Conservation (phyloP, 106 monocot species). For the Amphibolis antarctica region DNA sequence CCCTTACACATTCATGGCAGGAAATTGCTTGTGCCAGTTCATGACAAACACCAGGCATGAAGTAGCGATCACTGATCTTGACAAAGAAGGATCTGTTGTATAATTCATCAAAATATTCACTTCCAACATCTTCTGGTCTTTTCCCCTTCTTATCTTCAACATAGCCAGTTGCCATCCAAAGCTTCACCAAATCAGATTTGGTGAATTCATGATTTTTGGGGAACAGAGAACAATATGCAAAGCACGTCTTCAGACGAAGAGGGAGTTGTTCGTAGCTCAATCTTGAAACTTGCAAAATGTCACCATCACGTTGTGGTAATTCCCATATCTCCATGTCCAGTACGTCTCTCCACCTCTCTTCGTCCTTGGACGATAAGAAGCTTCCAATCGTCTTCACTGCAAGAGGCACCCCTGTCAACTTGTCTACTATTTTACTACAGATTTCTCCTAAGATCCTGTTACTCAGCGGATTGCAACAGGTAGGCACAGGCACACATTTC, state of each 20-base stretch:
- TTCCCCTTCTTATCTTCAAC: neutral
- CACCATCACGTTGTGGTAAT: neutral
- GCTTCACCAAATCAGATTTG: neutral
- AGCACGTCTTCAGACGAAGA: conserved; percentile 6
- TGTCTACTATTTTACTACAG: conserved; percentile 6
- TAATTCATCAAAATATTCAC: neutral
- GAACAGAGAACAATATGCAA: conserved; percentile 6
- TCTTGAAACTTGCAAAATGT: conserved; percentile 6
- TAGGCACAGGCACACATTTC: neutral
- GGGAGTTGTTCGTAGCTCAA: conserved; percentile 9
- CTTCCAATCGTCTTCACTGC: conserved; percentile 1
- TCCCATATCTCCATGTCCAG: conserved; percentile 6
- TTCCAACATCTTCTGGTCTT: conserved; percentile 2
- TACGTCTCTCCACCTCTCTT: neutral
- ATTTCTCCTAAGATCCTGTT: neutral
- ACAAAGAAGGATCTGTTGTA: conserved; percentile 5
- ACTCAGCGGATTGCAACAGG: neutral
- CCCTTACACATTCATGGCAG: neutral
- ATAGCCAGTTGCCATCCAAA: conserved; percentile 6
- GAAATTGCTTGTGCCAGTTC: conserved; percentile 9
- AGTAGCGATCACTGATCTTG: neutral
- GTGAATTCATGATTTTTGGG: conserved; percentile 2
- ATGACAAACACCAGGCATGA: conserved; percentile 8
- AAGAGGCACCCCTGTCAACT: conserved; percentile 8
- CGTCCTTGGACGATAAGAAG: neutral